A percentile compares a stretch with the other conserved stretches of the same genome.
Conservation (phyloP, 2,329 filamentous ascomycete genomes). For the Cryphonectria nitschkei region DNA sequence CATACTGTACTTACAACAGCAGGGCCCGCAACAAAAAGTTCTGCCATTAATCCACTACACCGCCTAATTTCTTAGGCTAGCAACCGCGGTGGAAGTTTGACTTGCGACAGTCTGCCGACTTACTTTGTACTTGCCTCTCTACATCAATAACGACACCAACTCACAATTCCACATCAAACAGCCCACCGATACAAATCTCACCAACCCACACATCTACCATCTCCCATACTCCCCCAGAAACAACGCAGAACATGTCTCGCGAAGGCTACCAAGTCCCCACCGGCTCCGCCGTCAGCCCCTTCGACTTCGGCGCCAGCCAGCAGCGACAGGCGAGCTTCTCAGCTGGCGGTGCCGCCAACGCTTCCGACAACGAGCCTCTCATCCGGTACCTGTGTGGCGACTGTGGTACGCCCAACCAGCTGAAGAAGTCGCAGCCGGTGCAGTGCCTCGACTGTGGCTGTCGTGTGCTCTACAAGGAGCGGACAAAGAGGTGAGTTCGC, state of each 20-base stretch:
- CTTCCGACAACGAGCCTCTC: slow-evolving; percentile 53
- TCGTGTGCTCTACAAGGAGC: slow-evolving; percentile 94
- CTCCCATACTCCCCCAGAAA: not conserved
- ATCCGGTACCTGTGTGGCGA: slow-evolving; percentile 81
- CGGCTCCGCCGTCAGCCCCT: slow-evolving; percentile 47
- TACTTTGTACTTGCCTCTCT: not conserved
- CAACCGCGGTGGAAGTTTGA: not conserved
- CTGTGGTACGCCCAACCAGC: slow-evolving; percentile 75
- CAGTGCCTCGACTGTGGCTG: slow-evolving; percentile 93
- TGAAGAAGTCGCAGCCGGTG: slow-evolving; percentile 80
- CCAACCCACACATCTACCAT: not conserved
- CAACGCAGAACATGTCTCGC: slow-evolving; percentile 59
- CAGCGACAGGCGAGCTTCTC: slow-evolving; percentile 34
- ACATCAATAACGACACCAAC: not conserved
- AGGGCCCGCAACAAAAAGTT: not conserved
- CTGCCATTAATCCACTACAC: slow-evolving; percentile 27
- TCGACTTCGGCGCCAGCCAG: slow-evolving; percentile 45
- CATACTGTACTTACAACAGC: not conserved
- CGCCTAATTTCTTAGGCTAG: slow-evolving; percentile 29
- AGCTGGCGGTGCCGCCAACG: slow-evolving; percentile 46
- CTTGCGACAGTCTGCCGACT: not conserved
- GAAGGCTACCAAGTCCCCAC: slow-evolving; percentile 79
- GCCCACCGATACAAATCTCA: not conserved
- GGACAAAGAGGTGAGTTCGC: slow-evolving; percentile 82
- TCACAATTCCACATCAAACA: not conserved